Percentiles rank a stretch among this genome's conserved stretches.
Conservation (phyloP, 768 basidiomycete genomes). For the Chiua virens region DNA sequence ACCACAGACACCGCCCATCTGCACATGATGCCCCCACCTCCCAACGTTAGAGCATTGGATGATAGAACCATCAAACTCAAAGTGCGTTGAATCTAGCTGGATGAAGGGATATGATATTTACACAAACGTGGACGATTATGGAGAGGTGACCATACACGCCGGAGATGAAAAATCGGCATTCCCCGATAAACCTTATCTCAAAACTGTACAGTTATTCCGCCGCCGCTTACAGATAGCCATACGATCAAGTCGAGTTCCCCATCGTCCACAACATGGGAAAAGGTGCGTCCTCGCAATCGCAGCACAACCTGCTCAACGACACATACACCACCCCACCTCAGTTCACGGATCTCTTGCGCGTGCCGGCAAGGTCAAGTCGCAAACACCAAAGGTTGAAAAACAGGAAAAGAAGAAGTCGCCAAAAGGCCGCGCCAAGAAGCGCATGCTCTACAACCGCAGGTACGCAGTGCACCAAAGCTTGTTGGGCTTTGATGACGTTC, state of each 20-base stretch:
- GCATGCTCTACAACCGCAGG: conserved; percentile 88
- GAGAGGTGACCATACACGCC: too few relatives aligned
- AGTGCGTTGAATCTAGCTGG: too few relatives aligned
- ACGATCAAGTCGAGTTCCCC: conserved; percentile 34
- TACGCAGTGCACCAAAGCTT: conserved; percentile 37
- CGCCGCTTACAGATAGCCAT: conserved; percentile 23
- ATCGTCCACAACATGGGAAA: conserved; percentile 74
- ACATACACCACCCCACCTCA: conserved; percentile 23
- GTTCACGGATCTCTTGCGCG: conserved; percentile 99
- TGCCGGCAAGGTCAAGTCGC: conserved; percentile 99
- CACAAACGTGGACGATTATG: too few relatives aligned
- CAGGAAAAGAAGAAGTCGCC: conserved; percentile 55
- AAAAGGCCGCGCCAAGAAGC: too few relatives aligned
- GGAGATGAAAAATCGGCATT: conserved; percentile 6
- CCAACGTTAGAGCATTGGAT: too few relatives aligned
- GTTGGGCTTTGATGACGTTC: neutral
- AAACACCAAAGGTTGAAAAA: conserved; percentile 96
- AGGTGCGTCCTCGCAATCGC: conserved; percentile 41
- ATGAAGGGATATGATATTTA: too few relatives aligned
- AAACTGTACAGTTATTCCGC: conserved; percentile 43
- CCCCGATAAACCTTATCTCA: conserved; percentile 36
- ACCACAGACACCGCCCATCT: too few relatives aligned
- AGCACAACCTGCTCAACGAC: neutral
- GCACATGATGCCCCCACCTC: too few relatives aligned
- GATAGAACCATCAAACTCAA: too few relatives aligned